These are phyloP conservation scores for Dothidotthia symphoricarpi DNA, from an alignment of 2,329 filamentous ascomycete species.

Conservation along the genomic window DNA sequence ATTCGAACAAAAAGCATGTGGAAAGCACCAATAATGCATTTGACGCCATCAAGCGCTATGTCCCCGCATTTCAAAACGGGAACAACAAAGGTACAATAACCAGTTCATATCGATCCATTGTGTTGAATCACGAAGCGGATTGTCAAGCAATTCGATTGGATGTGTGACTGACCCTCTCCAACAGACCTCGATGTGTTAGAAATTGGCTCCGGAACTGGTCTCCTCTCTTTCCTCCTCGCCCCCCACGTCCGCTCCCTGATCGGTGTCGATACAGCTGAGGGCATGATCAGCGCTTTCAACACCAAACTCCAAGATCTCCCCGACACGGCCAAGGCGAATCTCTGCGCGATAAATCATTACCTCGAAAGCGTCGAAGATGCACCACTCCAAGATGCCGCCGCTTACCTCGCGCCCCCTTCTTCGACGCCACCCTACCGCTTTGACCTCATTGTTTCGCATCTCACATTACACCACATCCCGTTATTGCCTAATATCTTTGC, in stretches of 20 bases:
- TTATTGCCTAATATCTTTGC: constrained; percentile 45
- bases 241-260: constrained; percentile 51
- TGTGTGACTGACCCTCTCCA: not conserved
- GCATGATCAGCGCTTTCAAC: constrained; percentile 55
- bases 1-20: constrained; percentile 53
- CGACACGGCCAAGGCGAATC: constrained; percentile 37
- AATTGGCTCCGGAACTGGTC: constrained; percentile 58
- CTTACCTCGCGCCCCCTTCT: constrained; percentile 38
- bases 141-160: not conserved
- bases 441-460: constrained; percentile 54
- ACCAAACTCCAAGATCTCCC: constrained; percentile 43
- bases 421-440: constrained; percentile 39
- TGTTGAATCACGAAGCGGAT: not conserved
- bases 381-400: constrained; percentile 27
- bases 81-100: constrained; percentile 23
- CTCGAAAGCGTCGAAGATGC: constrained; percentile 53
- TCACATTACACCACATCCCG: constrained; percentile 58
- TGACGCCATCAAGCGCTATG: constrained; percentile 45
- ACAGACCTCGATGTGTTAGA: constrained; percentile 52
- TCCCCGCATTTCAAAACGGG: constrained; percentile 37
- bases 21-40: constrained; percentile 47
- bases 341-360: constrained; percentile 49
- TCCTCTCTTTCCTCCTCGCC: constrained; percentile 52
- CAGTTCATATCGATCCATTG: not conserved
- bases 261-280: constrained; percentile 55